phyloP scores from a whole-genome alignment of 2,329 filamentous ascomycete species.

The Colletotrichum ledebouriae region DNA sequence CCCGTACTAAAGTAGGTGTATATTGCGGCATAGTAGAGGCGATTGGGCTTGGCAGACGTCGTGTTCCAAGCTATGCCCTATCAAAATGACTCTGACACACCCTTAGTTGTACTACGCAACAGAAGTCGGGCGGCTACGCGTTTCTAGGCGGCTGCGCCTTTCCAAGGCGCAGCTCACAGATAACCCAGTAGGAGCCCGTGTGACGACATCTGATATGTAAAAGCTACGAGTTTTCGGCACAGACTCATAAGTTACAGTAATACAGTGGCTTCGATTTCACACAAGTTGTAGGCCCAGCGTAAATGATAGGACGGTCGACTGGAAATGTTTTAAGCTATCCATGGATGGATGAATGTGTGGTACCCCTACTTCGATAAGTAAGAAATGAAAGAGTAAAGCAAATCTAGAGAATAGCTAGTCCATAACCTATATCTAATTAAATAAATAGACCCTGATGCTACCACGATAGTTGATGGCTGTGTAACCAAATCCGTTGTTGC shows the following conservation, averaged over 20 bases:
- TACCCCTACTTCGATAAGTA: not conserved
- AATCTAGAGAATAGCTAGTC: too few species aligned
- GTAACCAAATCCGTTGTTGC: not conserved
- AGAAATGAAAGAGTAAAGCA: not conserved
- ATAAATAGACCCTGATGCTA: conserved; percentile 2
- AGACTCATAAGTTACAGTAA: not conserved
- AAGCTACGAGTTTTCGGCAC: not conserved
- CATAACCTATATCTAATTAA: not conserved
- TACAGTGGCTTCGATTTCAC: too few species aligned
- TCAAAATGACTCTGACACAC: not conserved
- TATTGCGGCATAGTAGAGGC: not conserved
- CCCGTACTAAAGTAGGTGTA: too few species aligned
- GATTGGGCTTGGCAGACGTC: conserved; percentile 2
- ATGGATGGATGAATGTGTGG: not conserved
- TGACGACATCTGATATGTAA: not conserved
- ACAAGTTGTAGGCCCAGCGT: too few species aligned
- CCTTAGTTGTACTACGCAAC: too few species aligned
- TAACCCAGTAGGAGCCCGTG: too few species aligned
- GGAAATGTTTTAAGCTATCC: too few species aligned
- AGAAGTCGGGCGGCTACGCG: too few species aligned
- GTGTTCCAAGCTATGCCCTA: not conserved
- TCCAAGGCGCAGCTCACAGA: too few species aligned
- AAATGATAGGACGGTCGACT: too few species aligned
- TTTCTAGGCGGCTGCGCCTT: too few species aligned
- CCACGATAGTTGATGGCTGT: conserved; percentile 21